These are phyloP conservation scores for Leishmania braziliensis DNA, from an alignment of 208 protist genomes.

Conservation along the genomic window DNA sequence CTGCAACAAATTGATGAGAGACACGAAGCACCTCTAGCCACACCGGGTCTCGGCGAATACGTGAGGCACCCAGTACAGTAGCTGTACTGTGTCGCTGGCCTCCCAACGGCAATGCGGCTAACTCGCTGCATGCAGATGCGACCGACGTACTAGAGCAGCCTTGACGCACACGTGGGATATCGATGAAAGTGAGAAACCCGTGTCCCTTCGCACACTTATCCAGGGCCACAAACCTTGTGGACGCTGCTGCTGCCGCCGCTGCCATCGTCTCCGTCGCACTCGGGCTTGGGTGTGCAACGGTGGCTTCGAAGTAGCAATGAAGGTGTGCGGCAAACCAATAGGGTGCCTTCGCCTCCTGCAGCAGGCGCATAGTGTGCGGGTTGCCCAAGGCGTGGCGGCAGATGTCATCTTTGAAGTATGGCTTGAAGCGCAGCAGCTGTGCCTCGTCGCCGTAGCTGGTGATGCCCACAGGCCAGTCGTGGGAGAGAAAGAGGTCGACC, in stretches of 20 bases:
- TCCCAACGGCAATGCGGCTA: not conserved
- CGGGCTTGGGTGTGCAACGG: constrained; percentile 40
- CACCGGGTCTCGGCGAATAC: constrained; percentile 62
- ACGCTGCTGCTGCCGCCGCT: constrained; percentile 6
- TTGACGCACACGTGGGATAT: constrained; percentile 40
- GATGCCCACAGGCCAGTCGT: constrained; percentile 93
- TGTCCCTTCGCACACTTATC: constrained; percentile 86
- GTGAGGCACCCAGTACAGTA: constrained; percentile 14
- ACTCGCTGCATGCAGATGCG: not conserved
- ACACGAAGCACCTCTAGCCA: constrained; percentile 67
- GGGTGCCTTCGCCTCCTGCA: constrained; percentile 53
- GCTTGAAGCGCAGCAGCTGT: constrained; percentile 82
- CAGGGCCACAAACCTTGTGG: constrained; percentile 75
- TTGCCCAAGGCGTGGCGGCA: constrained; percentile 73
- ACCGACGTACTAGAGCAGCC: not conserved
- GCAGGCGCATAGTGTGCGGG: constrained; percentile 74
- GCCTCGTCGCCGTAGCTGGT: constrained; percentile 83
- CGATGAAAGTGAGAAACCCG: constrained; percentile 83
- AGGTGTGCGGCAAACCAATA: constrained; percentile 91
- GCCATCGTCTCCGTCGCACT: no score
- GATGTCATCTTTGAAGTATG: constrained; percentile 90
- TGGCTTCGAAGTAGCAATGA: constrained; percentile 87
- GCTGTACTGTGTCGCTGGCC: not conserved
- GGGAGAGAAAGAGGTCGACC: constrained; percentile 86
- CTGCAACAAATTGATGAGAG: constrained; percentile 47